Evolutionary conservation across 192 early-diverging fungal species (phyloP).

Genomic region (Coemansia furcata): DNA sequence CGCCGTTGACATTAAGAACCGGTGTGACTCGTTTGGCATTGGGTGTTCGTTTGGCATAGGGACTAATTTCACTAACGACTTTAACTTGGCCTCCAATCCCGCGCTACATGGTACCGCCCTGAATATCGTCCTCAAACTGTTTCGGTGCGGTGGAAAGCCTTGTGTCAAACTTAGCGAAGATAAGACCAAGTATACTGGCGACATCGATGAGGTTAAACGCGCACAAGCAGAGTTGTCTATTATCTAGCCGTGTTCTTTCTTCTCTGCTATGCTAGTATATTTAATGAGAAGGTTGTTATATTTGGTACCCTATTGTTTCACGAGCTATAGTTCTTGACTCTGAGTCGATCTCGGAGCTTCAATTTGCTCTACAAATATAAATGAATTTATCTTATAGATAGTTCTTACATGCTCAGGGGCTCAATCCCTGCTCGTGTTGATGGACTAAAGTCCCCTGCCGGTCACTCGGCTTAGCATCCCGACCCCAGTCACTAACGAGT

Average conservation of each 20-base stretch:
- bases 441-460: too few species aligned
- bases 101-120: constrained; percentile 48
- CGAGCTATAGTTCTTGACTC: too few species aligned
- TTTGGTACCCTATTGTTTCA: too few species aligned
- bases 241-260: background rate
- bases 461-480: too few species aligned
- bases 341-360: too few species aligned
- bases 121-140: constrained; percentile 78
- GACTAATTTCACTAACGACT: constrained; percentile 76
- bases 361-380: too few species aligned
- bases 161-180: constrained; percentile 77
- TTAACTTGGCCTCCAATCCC: constrained; percentile 30
- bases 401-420: too few species aligned
- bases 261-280: background rate
- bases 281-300: background rate
- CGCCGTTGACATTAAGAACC: constrained; percentile 53
- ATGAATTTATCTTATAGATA: too few species aligned
- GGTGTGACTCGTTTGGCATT: constrained; percentile 49
- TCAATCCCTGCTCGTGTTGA: too few species aligned
- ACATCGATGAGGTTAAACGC: constrained; percentile 47
- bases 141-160: constrained; percentile 53
- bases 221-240: constrained; percentile 31
- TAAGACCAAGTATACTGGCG: constrained; percentile 60
- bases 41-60: constrained; percentile 69
- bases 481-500: too few species aligned